Conservation (phyloP, 805 yeast genomes). For the Yamadazyma philogaea region DNA sequence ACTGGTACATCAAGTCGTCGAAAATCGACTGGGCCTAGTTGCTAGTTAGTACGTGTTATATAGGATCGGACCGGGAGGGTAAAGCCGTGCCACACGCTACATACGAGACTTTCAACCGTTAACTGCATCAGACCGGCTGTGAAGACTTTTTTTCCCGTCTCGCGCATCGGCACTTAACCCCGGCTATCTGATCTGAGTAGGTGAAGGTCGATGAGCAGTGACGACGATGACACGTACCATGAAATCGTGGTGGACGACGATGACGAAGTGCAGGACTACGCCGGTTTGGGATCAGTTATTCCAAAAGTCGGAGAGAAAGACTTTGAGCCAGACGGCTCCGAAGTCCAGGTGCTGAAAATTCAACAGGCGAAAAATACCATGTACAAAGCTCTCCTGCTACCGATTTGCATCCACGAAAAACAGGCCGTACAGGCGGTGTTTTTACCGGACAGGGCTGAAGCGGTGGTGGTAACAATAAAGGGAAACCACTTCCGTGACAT, state of each 20-base stretch:
- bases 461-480: slow-evolving; percentile 46
- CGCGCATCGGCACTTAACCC: no score
- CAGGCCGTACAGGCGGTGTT: slow-evolving; percentile 52
- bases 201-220: no score
- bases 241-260: slow-evolving; percentile 12
- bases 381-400: slow-evolving; percentile 57
- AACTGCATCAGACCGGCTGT: slow-evolving; percentile 6
- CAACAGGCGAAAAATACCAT: slow-evolving; percentile 60
- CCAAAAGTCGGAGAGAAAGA: slow-evolving; percentile 85
- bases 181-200: no score
- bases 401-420: slow-evolving; percentile 44
- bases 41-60: slow-evolving; percentile 11
- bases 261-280: slow-evolving; percentile 39
- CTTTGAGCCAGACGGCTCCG: slow-evolving; percentile 77
- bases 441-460: slow-evolving; percentile 23
- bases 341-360: slow-evolving; percentile 46
- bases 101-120: slow-evolving; percentile 14
- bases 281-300: slow-evolving; percentile 21
- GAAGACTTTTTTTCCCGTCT: not conserved
- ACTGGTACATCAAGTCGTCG: slow-evolving; percentile 30
- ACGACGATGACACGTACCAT: slow-evolving; percentile 5
- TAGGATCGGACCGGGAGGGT: not conserved
- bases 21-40: slow-evolving; percentile 37
- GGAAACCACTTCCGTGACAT: slow-evolving; percentile 74
- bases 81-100: slow-evolving; percentile 6